These are phyloP conservation scores for Trebouxia sp. DNA, from an alignment of 139 green algal genomes.

Conservation along the genomic window DNA sequence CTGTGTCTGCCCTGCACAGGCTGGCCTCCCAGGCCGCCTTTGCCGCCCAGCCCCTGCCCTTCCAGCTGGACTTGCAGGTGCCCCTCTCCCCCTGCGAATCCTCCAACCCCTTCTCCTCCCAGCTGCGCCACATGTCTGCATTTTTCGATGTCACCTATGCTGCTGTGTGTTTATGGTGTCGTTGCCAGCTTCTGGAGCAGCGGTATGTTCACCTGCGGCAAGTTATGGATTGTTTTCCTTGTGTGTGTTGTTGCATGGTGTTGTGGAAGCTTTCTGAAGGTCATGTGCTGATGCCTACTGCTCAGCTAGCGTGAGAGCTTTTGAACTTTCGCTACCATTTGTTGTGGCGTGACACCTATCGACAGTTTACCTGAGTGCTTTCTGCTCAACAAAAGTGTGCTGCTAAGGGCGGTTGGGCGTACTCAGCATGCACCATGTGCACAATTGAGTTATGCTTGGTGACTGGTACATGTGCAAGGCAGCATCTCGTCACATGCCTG, in stretches of 20 bases:
- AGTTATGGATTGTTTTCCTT: too few species aligned
- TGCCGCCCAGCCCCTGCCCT: conserved; percentile 49
- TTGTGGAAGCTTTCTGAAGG: too few species aligned
- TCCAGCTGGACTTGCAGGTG: conserved; percentile 56
- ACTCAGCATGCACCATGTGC: not conserved
- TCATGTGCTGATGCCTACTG: too few species aligned
- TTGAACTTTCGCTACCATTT: too few species aligned
- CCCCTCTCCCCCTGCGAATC: too few species aligned
- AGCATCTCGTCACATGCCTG: not conserved
- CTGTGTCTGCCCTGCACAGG: conserved; percentile 63
- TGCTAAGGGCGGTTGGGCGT: not conserved
- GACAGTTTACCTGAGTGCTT: too few species aligned
- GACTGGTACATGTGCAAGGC: not conserved
- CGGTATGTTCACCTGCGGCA: too few species aligned
- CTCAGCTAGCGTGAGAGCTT: too few species aligned
- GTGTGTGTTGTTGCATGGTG: too few species aligned
- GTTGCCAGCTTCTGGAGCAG: not conserved
- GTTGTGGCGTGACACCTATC: too few species aligned
- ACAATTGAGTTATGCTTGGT: not conserved
- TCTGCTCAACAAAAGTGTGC: not conserved
- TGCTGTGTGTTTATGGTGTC: not conserved
- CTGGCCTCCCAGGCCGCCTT: conserved; percentile 51
- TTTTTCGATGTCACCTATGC: too few species aligned
- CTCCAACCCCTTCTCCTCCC: not conserved
- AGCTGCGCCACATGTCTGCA: not conserved